These are phyloP conservation scores for Lodderomyces pseudojiufengensis DNA, from an alignment of 1,139 yeast species.

Conservation along the genomic window DNA sequence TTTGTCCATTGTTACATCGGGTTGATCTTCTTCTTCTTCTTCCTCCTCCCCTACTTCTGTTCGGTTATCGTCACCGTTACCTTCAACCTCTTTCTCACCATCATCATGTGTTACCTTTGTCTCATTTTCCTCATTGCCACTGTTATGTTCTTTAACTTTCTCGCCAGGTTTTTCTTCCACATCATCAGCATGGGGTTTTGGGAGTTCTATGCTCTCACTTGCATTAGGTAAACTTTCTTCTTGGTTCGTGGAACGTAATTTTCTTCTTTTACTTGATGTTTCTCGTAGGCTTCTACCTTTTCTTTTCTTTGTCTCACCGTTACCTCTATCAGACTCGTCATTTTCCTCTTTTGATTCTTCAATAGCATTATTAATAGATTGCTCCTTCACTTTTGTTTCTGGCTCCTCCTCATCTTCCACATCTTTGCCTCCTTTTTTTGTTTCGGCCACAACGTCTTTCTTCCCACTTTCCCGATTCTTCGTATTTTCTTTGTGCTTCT, in stretches of 20 bases:
- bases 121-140: slow-evolving; percentile 7
- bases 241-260: neutral
- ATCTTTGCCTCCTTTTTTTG: slow-evolving; percentile 6
- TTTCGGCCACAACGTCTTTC: slow-evolving; percentile 5
- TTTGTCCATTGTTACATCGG: slow-evolving; percentile 14
- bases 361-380: neutral
- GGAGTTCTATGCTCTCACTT: too few relatives aligned
- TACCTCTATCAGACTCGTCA: neutral
- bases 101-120: slow-evolving; percentile 1
- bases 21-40: slow-evolving; percentile 12
- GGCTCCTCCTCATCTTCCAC: slow-evolving; percentile 6
- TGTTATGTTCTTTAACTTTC: slow-evolving; percentile 5
- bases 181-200: neutral
- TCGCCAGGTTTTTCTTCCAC: neutral
- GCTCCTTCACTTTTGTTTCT: slow-evolving; percentile 4
- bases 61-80: slow-evolving; percentile 12
- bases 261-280: neutral
- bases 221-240: too few relatives aligned
- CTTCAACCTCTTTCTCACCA: slow-evolving; percentile 11
- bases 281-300: too few relatives aligned
- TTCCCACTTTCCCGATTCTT: too few relatives aligned
- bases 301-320: slow-evolving; percentile 6
- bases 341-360: neutral
- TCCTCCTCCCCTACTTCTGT: slow-evolving; percentile 15
- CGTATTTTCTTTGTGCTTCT: too few relatives aligned